Conservation (phyloP, 108 stramenopile genomes). For the Cyclostephanos tholiformis region DNA sequence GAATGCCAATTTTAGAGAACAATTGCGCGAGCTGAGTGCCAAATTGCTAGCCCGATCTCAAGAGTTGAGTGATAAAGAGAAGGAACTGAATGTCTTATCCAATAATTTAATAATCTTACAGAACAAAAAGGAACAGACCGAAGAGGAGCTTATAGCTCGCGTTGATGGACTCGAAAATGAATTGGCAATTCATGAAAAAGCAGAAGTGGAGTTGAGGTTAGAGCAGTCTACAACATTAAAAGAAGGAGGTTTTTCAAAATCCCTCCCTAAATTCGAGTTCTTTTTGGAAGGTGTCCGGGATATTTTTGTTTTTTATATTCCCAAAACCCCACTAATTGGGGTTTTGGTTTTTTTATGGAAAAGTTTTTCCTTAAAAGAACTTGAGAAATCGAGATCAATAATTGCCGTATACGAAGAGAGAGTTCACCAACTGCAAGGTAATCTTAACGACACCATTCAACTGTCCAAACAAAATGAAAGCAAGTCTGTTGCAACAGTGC, state of each 20-base stretch:
- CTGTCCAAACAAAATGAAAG: conserved; percentile 3
- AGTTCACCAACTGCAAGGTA: conserved; percentile 5
- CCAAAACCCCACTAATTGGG: too few relatives aligned
- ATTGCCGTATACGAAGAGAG: conserved; percentile 16
- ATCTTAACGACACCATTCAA: background rate
- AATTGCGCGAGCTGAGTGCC: background rate
- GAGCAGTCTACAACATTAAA: conserved; percentile 8
- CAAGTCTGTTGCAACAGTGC: conserved; percentile 1
- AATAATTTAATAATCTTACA: background rate
- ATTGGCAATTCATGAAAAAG: background rate
- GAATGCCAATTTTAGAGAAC: background rate
- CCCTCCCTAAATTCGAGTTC: too few relatives aligned
- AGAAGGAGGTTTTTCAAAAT: too few relatives aligned
- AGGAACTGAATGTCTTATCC: background rate
- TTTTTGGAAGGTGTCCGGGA: too few relatives aligned
- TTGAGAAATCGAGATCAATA: background rate
- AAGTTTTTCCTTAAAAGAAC: too few relatives aligned
- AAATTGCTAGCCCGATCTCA: background rate
- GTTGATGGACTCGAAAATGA: conserved; percentile 13
- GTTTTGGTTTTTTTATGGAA: too few relatives aligned
- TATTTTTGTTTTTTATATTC: too few relatives aligned
- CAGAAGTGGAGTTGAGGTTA: background rate
- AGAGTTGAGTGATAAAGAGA: conserved; percentile 5
- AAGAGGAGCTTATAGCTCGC: background rate
- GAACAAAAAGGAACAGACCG: background rate